Percentiles rank a stretch among this genome's conserved stretches.
phyloP scores from a whole-genome alignment of 352 stramenopile species.

The Pythium sp. region DNA sequence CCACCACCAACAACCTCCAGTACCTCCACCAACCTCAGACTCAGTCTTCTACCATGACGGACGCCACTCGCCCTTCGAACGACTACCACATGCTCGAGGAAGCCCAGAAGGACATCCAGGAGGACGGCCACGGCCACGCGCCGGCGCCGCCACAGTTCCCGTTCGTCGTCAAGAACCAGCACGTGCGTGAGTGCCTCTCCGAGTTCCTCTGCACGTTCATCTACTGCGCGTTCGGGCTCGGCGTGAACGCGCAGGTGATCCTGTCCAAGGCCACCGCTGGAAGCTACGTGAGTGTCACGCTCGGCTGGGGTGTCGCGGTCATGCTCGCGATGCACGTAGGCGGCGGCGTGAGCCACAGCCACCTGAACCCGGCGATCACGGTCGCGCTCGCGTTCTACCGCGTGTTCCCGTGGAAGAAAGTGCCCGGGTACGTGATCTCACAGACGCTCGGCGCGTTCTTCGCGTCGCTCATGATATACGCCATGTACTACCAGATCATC shows the following conservation, averaged over 20 bases:
- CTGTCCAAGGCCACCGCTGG: conserved; percentile 20
- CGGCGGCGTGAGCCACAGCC: conserved; percentile 34
- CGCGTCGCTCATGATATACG: conserved; percentile 28
- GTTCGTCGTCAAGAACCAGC: conserved; percentile 26
- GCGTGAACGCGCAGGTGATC: conserved; percentile 27
- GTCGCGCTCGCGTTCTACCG: conserved; percentile 24
- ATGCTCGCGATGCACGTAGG: conserved; percentile 37
- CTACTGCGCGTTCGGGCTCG: conserved; percentile 24
- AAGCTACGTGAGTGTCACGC: conserved; percentile 27
- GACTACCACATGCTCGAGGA: conserved; percentile 22
- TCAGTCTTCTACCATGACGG: not conserved
- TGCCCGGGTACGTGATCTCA: conserved; percentile 25
- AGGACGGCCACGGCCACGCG: not conserved
- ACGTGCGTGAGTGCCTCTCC: conserved; percentile 34
- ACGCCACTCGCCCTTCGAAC: conserved; percentile 8
- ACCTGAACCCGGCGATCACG: conserved; percentile 42
- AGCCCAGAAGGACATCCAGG: conserved; percentile 20
- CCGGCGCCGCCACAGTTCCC: conserved; percentile 13
- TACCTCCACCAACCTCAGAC: not conserved
- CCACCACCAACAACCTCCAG: not conserved
- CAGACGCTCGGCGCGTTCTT: conserved; percentile 29
- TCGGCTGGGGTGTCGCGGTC: conserved; percentile 41
- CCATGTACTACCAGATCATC: conserved; percentile 31
- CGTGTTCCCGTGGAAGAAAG: conserved; percentile 24
- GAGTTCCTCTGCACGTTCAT: conserved; percentile 43